Conservation (phyloP, 768 basidiomycete species). For the Pisolithus sp. region DNA sequence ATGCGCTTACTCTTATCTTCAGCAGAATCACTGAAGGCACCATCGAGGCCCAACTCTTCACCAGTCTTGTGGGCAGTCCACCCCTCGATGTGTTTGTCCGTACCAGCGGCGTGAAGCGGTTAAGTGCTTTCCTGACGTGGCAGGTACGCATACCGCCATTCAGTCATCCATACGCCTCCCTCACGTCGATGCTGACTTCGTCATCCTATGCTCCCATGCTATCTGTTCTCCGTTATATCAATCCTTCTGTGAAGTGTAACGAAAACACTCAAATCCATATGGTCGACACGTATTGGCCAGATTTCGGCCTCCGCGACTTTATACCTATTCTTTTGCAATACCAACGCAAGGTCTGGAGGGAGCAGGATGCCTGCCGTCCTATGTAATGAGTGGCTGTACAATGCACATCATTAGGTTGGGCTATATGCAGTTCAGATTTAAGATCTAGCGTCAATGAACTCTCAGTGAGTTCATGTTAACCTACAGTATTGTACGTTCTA, state of each 20-base stretch:
- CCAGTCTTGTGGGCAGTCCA: slow-evolving; percentile 56
- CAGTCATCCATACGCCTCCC: neutral
- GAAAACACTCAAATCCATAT: slow-evolving; percentile 88
- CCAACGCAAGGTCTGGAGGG: slow-evolving; percentile 66
- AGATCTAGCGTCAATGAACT: no score
- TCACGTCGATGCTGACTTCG: neutral
- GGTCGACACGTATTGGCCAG: slow-evolving; percentile 82
- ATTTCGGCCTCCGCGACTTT: slow-evolving; percentile 83
- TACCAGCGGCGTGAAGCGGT: slow-evolving; percentile 73
- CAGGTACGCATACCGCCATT: slow-evolving; percentile 54
- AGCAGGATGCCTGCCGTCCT: no score
- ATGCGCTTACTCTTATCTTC: neutral
- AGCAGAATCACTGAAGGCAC: slow-evolving; percentile 60
- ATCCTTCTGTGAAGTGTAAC: slow-evolving; percentile 38
- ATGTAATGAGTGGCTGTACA: no score
- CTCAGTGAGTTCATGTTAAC: no score
- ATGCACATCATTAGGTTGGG: no score
- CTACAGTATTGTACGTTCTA: no score
- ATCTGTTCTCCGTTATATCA: no score
- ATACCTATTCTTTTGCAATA: slow-evolving; percentile 83
- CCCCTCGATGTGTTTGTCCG: slow-evolving; percentile 87
- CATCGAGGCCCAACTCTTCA: slow-evolving; percentile 64
- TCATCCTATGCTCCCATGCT: neutral
- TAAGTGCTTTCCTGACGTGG: slow-evolving; percentile 82
- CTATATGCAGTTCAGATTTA: no score